Conservation (phyloP, 495 filamentous ascomycete species). For the Neurospora sp. region DNA sequence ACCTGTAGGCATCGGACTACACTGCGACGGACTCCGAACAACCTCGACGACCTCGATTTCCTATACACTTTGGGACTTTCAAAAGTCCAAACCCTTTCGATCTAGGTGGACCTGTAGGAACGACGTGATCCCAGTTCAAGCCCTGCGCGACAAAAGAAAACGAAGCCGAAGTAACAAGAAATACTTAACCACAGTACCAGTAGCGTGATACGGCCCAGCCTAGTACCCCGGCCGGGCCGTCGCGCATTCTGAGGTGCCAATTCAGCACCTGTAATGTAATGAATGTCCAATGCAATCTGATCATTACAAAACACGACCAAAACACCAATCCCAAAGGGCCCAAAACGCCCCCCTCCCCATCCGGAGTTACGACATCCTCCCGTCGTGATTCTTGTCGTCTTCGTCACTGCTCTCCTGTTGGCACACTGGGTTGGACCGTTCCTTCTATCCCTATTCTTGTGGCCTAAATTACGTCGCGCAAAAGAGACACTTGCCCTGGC, state of each 20-base stretch:
- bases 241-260: background rate
- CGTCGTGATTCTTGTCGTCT: background rate
- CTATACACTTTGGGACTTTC: background rate
- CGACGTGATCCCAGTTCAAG: background rate
- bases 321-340: background rate
- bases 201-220: background rate
- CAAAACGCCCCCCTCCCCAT: background rate
- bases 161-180: too few relatives aligned
- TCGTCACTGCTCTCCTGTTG: background rate
- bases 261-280: background rate
- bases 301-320: background rate
- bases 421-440: too few relatives aligned
- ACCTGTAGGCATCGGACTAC: background rate
- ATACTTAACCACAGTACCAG: background rate
- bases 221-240: background rate
- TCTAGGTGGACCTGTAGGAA: background rate
- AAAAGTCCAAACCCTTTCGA: background rate
- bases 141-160: too few relatives aligned
- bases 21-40: background rate
- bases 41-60: background rate
- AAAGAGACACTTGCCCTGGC: background rate
- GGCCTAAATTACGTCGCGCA: background rate
- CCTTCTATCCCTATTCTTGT: background rate
- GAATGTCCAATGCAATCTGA: background rate
- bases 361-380: background rate